Conservation (phyloP, 2,329 filamentous ascomycete species). For the Drechslera avenae region DNA sequence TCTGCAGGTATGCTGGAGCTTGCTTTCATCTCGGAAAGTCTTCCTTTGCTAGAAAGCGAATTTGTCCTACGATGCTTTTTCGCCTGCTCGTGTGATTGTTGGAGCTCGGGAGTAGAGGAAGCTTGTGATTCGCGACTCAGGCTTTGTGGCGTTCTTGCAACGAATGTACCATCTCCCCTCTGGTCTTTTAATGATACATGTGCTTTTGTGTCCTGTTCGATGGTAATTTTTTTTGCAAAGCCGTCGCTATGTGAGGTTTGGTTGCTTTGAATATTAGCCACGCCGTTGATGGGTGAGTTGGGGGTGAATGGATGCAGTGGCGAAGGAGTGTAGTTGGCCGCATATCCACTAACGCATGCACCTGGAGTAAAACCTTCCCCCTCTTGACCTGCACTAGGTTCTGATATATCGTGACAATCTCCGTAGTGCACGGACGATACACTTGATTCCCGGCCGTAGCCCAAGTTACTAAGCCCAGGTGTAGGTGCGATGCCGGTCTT, state of each 20-base stretch:
- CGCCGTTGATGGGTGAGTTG: slow-evolving; percentile 24
- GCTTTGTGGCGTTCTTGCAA: slow-evolving; percentile 31
- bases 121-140: slow-evolving; percentile 31
- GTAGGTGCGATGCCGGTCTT: slow-evolving; percentile 41
- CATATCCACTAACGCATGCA: slow-evolving; percentile 34
- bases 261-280: slow-evolving; percentile 15
- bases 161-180: slow-evolving; percentile 21
- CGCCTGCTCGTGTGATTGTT: slow-evolving; percentile 28
- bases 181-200: slow-evolving; percentile 18
- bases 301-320: slow-evolving; percentile 35
- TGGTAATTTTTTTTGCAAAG: slow-evolving; percentile 12
- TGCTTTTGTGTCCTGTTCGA: slow-evolving; percentile 16
- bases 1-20: slow-evolving; percentile 83
- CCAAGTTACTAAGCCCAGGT: slow-evolving; percentile 43
- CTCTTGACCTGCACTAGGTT: slow-evolving; percentile 42
- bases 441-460: slow-evolving; percentile 47
- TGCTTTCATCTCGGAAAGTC: slow-evolving; percentile 51
- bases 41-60: slow-evolving; percentile 28
- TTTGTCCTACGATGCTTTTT: slow-evolving; percentile 27
- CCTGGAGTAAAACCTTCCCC: slow-evolving; percentile 39
- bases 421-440: slow-evolving; percentile 49
- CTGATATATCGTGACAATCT: slow-evolving; percentile 45
- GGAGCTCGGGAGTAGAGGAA: slow-evolving; percentile 41
- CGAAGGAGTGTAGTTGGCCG: slow-evolving; percentile 36
- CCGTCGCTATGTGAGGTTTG: slow-evolving; percentile 17